A percentile compares a stretch with the other conserved stretches of the same genome.
Conservation (phyloP, 768 basidiomycete species). For the Phylloporus scabripes region DNA sequence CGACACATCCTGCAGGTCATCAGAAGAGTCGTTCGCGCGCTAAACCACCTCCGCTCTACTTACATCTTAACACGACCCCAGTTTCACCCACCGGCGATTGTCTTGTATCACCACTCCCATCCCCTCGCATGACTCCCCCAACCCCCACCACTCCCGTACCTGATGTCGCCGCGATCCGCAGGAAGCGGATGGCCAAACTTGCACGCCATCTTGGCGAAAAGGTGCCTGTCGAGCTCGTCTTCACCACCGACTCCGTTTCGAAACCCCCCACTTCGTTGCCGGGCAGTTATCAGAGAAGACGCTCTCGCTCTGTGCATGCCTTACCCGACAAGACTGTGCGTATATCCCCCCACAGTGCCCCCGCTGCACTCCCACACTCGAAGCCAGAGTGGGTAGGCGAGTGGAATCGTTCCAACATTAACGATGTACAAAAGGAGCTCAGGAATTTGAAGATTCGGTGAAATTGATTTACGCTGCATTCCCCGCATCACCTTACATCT, state of each 20-base stretch:
- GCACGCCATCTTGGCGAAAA: constrained; percentile 53
- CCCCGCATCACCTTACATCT: not conserved
- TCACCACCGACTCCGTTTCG: constrained; percentile 16
- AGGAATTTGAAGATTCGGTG: constrained; percentile 23
- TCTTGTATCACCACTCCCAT: constrained; percentile 5
- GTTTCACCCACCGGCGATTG: constrained; percentile 10
- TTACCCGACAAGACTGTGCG: not conserved
- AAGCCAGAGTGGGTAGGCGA: constrained; percentile 33
- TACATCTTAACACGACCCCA: constrained; percentile 18
- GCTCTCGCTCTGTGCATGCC: constrained; percentile 15
- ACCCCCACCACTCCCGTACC: constrained; percentile 22
- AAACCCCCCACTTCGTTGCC: not conserved
- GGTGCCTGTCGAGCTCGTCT: constrained; percentile 52
- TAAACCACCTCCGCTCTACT: constrained; percentile 19
- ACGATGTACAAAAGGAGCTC: constrained; percentile 36
- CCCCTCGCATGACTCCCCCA: constrained; percentile 12
- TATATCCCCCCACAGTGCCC: not conserved
- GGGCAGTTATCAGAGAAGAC: not conserved
- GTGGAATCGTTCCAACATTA: constrained; percentile 37
- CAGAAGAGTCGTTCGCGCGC: constrained; percentile 10
- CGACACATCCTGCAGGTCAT: constrained; percentile 17
- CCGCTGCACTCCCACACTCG: not conserved
- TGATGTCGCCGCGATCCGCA: constrained; percentile 31
- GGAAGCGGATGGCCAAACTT: constrained; percentile 55
- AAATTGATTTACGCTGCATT: not conserved